Base-by-base conservation (phyloP, 805 yeast genomes). In the Spathaspora sp. region DNA sequence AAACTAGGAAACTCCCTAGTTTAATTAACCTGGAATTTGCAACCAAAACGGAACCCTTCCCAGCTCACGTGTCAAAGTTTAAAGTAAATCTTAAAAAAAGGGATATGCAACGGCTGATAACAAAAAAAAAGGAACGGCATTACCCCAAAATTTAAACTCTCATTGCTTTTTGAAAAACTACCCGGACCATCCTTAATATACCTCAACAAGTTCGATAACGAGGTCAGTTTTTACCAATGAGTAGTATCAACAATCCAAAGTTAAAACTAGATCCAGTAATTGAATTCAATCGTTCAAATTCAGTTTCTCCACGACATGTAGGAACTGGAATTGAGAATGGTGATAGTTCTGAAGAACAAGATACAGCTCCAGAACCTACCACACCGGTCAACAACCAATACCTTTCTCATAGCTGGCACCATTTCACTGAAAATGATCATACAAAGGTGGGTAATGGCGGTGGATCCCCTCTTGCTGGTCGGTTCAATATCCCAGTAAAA, bases 381-480 rank as follows among this genome's bases (percentile, higher is more conserved):
- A 16, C 40, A 2, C 40, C 16, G 11, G 9, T 35, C 3, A 35
- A 35, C 40, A 35, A 14, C 9, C 47, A 42, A 20, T 16, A 9
- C 19, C 20, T 51, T 16, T 51, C 54, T 4, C 46, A 45, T 18
- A 51, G 54, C 28, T 51, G 54, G 54, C 54, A 51, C 23, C 31
- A 20, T 19, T 23, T 16, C 9, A 23, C 5, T 17, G 46, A 48
- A 35, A 16, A 35, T 14, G 14, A 29, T 29, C 3, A 5, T 29
- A 9, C 14, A 10, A 29, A 29, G 8, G 3, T 29, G 8, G 32
- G 26, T 23, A 23, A 23, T 23, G 26, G 26, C 6, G 26, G 26
- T 23, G 26, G 32, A 9, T 12, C 32, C 2, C 14, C 32, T 29
- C 14, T 5, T 10, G 11, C 11, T 29, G 14, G 32, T 29, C 40